Evolutionary conservation across 352 stramenopile species (phyloP).

Genomic region (Salisapilia sapeloensis): DNA sequence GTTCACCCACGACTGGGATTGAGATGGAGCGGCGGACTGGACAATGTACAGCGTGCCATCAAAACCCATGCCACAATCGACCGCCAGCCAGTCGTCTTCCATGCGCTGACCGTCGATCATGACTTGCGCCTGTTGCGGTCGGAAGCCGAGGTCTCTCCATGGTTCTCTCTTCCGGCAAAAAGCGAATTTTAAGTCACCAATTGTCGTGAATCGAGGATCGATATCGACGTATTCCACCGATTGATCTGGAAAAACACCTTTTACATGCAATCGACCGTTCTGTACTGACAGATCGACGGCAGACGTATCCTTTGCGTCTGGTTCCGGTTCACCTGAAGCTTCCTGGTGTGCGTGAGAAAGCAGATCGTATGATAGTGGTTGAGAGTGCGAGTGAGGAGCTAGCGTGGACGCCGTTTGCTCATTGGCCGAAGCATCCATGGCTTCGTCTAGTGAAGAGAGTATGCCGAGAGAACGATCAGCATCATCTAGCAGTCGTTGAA

Average conservation of each 20-base stretch:
- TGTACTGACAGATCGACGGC: slow-evolving; percentile 36
- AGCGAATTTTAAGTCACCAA: slow-evolving; percentile 45
- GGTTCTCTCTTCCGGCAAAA: slow-evolving; percentile 39
- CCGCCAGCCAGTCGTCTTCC: slow-evolving; percentile 58
- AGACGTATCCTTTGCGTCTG: neutral
- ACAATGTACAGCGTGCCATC: slow-evolving; percentile 61
- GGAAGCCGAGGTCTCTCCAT: slow-evolving; percentile 20
- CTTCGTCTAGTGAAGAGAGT: slow-evolving; percentile 45
- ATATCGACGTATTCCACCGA: slow-evolving; percentile 71
- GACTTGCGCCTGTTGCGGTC: slow-evolving; percentile 24
- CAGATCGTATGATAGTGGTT: no score
- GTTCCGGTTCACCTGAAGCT: neutral
- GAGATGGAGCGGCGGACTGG: slow-evolving; percentile 7
- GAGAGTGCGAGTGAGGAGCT: no score
- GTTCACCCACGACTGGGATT: no score
- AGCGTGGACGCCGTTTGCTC: no score
- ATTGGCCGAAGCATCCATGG: no score
- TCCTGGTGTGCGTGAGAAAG: no score
- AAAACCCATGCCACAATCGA: slow-evolving; percentile 65
- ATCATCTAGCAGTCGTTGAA: slow-evolving; percentile 63
- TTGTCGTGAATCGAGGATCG: slow-evolving; percentile 43
- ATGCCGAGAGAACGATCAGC: slow-evolving; percentile 53
- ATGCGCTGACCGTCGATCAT: slow-evolving; percentile 65
- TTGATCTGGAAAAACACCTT: slow-evolving; percentile 67
- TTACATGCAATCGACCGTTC: slow-evolving; percentile 48